Evolutionary conservation across 192 early-diverging fungal genomes (phyloP), one percentile per base, ranked within the genome.

Genomic region (Anaeromyces robustus): DNA sequence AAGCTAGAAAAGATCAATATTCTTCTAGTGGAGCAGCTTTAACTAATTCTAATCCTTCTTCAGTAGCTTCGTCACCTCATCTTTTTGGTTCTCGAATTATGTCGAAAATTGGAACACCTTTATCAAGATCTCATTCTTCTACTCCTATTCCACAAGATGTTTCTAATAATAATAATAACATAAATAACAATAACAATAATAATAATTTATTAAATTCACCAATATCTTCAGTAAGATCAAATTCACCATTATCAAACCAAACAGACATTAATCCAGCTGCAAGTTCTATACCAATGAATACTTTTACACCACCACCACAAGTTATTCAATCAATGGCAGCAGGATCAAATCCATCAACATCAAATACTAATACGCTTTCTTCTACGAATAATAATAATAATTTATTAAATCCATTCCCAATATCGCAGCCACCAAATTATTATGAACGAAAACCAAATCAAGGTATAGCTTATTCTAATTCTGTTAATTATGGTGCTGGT

Each of bases 1-100:
- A 96, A 78, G 87, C 85, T 32, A 88, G 97, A 78, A 87, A 93
- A 77, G 97, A 99, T 77, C 95, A 99, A 86, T 98, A 98, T 83
- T 85, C 52, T n/a, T 68, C 52, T 22, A n/a, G 3, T n/a, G 84
- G 78, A 82, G 81, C 12, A 29, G 59, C 22, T 22, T 34, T 79
- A 77, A 84, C 43, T 13, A 12, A 14, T 80, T 59, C 80, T n/a
- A 78, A 29, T 77, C 28, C 68, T 30, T 77, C 34, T n/a, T 68
- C 52, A 0, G 2, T n/a, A 4, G 11, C 17, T 26, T 68, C 52
- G 28, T 68, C 52, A n/a, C 52, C 52, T 4, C 52, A 68, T 68
- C 52, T 68, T n/a, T 68, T 68, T 68, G 52, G 52, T 68, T 68
- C 52, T 7, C 26, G 26, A 68, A n/a, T 68, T n/a, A 68, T 68